Conservation (phyloP, 169 alveolate species). For the Eimeria maxima region DNA sequence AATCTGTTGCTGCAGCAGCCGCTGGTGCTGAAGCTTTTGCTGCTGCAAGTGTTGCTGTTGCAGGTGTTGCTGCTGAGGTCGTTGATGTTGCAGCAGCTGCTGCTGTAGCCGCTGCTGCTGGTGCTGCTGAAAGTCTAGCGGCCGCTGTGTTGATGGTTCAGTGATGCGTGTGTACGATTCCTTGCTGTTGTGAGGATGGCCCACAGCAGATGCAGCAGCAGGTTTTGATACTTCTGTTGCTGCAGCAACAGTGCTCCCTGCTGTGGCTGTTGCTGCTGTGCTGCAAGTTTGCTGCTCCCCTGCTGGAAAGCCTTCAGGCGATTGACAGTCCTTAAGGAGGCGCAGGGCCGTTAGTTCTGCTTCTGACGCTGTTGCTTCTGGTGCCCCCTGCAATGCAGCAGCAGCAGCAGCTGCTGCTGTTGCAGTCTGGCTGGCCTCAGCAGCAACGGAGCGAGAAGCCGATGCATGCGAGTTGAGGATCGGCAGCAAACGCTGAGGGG, state of each 20-base stretch:
- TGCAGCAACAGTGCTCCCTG: background rate
- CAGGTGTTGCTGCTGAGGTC: too few relatives aligned
- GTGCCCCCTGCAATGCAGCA: background rate
- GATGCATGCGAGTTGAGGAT: constrained; percentile 3
- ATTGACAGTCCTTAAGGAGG: background rate
- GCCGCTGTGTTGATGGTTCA: background rate
- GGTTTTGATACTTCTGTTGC: background rate
- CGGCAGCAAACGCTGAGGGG: constrained; percentile 64
- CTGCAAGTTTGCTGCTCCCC: background rate
- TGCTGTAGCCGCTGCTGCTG: too few relatives aligned
- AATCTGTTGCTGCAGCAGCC: too few relatives aligned
- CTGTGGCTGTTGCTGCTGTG: constrained; percentile 14
- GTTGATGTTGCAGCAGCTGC: too few relatives aligned
- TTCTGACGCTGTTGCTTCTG: background rate
- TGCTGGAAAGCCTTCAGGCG: background rate
- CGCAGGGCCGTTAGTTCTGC: background rate
- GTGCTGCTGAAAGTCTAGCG: constrained; percentile 15
- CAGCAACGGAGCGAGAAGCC: background rate
- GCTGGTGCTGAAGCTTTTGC: too few relatives aligned
- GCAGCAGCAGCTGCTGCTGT: constrained; percentile 44
- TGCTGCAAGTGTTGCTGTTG: too few relatives aligned
- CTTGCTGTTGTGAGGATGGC: background rate
- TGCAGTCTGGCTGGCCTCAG: background rate
- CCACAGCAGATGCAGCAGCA: background rate
- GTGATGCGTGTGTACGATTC: background rate